These are phyloP conservation scores for Waitea zeae DNA, from an alignment of 1,284 basidiomycete species.

Conservation along the genomic window DNA sequence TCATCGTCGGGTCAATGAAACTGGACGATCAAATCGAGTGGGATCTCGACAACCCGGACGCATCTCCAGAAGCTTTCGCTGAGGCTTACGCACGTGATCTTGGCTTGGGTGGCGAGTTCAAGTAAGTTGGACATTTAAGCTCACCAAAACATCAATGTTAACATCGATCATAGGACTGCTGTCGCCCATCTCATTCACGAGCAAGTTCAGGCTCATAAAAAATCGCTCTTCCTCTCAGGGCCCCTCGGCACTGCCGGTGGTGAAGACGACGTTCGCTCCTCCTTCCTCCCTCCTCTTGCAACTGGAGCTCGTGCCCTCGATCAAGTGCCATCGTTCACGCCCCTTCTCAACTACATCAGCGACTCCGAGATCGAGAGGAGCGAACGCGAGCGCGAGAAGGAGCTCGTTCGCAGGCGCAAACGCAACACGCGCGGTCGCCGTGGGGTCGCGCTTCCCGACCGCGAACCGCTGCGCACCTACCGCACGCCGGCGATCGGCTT, in stretches of 20 bases:
- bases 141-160: no score
- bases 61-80: conserved; percentile 88
- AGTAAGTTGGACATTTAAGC: conserved; percentile 39
- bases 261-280: conserved; percentile 84
- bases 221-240: conserved; percentile 83
- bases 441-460: conserved; percentile 82
- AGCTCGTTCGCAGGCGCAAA: conserved; percentile 72
- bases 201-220: conserved; percentile 84
- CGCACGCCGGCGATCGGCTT: conserved; percentile 77
- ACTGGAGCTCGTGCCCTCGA: conserved; percentile 57
- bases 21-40: conserved; percentile 97
- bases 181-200: conserved; percentile 94
- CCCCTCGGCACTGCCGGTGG: conserved; percentile 64
- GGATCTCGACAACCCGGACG: conserved; percentile 72
- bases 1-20: conserved; percentile 87
- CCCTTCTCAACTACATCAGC: conserved; percentile 76
- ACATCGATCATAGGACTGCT: no score
- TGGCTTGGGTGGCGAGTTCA: conserved; percentile 86
- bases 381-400: conserved; percentile 90
- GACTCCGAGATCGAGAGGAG: conserved; percentile 79
- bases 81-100: conserved; percentile 78
- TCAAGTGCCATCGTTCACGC: conserved; percentile 69
- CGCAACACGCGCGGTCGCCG: conserved; percentile 79
- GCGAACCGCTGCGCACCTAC: conserved; percentile 84
- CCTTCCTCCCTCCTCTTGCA: conserved; percentile 72